Base-by-base conservation (phyloP, 2,329 filamentous ascomycete species). In the Drechslera avenae region DNA sequence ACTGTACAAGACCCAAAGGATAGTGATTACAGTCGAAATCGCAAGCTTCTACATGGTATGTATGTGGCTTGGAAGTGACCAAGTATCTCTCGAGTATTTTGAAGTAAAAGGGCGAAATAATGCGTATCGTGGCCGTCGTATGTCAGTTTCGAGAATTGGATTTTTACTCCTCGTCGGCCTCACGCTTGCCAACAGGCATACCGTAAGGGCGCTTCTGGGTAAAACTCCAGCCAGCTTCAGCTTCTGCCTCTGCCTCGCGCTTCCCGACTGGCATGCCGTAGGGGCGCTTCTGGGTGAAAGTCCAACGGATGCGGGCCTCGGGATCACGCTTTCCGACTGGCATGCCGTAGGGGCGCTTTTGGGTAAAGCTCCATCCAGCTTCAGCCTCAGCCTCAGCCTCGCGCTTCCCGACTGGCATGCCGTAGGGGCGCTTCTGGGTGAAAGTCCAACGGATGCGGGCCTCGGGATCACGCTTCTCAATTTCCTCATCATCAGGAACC, bases 191-290 rank as follows among this genome's bases (percentile, higher is more conserved):
- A 2, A 45, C 14, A 8, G 47, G 34, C 10, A 44, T 12, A 2
- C 56, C 52, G 6, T 23, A 39, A 1, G 50, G 53, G 17, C 35
- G 35, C 21, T 23, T 23, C 6, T 23, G 21, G 2, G 3, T 23
- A 5, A 5, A 23, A 23, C 21, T 23, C 3, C n/a, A n/a, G n/a
- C n/a, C n/a, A 49, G 5, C 3, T 41, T 34, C 32, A 2, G 49
- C 13, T 16, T 52, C 36, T 26, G 72, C 69, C n/a, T 67, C 64
- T 31, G 72, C 73, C 7, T 68, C 66, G 33, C 73, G 72, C 56
- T 71, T 73, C 45, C 58, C 56, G 7, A 51, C 46, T 7, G 54
- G 51, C 4, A 54, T 23, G n/a, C 63, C 62, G 18, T 64, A 56
- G 0, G 57, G 50, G 4, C 57, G 42, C 4, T 23, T 5, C 21